Evolutionary conservation across 345 rosid species (phyloP).

Genomic region (Combretum micranthum): DNA sequence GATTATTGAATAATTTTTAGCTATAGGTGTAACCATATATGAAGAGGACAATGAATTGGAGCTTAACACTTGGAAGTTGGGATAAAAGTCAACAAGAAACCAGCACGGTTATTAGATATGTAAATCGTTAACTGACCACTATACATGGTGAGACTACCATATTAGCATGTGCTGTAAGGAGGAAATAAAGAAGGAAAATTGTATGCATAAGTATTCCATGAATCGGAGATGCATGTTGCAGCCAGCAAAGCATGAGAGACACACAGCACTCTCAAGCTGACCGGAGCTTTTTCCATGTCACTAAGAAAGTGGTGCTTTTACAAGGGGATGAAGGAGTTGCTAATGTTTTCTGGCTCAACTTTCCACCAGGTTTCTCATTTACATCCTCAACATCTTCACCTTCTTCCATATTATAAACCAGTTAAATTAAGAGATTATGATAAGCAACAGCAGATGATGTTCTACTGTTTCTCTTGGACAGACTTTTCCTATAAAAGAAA

Average conservation of each 20-base stretch:
- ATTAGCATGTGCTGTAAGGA: too few relatives aligned
- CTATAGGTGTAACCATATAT: too few relatives aligned
- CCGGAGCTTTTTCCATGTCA: background rate
- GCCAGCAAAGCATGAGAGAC: slow-evolving; percentile 17
- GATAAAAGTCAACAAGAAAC: too few relatives aligned
- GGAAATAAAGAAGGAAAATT: background rate
- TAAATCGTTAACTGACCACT: too few relatives aligned
- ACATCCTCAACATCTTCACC: too few relatives aligned
- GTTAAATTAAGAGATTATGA: too few relatives aligned
- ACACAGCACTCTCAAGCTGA: slow-evolving; percentile 8
- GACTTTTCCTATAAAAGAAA: slow-evolving; percentile 11
- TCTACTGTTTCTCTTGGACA: background rate
- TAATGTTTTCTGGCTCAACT: slow-evolving; percentile 10
- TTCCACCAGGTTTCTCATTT: slow-evolving; percentile 8
- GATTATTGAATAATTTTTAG: too few relatives aligned
- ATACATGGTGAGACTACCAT: too few relatives aligned
- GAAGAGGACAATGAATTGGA: too few relatives aligned
- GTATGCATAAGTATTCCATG: slow-evolving; percentile 7
- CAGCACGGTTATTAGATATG: too few relatives aligned
- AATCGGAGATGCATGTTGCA: slow-evolving; percentile 6
- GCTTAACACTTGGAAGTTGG: too few relatives aligned
- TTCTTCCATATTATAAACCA: too few relatives aligned
- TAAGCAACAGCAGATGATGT: background rate
- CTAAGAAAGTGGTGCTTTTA: slow-evolving; percentile 8
- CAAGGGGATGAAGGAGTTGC: slow-evolving; percentile 24